phyloP scores from a whole-genome alignment of 108 stramenopile genomes.

The Cyclotella kingstonii region DNA sequence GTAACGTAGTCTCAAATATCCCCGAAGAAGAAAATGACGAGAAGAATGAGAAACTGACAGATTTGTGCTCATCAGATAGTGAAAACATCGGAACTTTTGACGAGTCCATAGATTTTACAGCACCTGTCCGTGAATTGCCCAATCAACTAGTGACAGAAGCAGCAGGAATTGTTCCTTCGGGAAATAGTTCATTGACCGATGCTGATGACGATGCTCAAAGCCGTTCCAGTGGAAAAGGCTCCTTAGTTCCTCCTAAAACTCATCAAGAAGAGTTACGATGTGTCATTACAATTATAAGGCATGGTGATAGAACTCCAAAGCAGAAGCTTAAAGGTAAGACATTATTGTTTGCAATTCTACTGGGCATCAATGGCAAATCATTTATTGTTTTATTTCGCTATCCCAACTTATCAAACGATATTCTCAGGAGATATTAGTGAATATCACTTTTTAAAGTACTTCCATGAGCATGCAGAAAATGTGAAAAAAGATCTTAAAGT shows the following conservation, averaged over 20 bases:
- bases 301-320: slow-evolving; percentile 98
- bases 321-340: slow-evolving; percentile 92
- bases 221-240: slow-evolving; percentile 9
- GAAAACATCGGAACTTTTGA: slow-evolving; percentile 7
- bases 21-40: slow-evolving; percentile 21
- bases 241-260: slow-evolving; percentile 15
- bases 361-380: neutral
- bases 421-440: slow-evolving; percentile 65
- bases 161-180: slow-evolving; percentile 47
- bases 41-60: slow-evolving; percentile 37
- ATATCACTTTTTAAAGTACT: slow-evolving; percentile 77
- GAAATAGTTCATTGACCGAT: slow-evolving; percentile 40
- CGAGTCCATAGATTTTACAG: slow-evolving; percentile 14
- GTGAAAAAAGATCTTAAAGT: slow-evolving; percentile 92
- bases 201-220: slow-evolving; percentile 41
- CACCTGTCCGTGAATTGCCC: slow-evolving; percentile 69
- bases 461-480: slow-evolving; percentile 62
- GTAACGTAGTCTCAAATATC: slow-evolving; percentile 12
- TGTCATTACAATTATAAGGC: slow-evolving; percentile 95
- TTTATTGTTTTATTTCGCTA: neutral
- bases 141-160: slow-evolving; percentile 63
- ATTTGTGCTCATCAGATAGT: slow-evolving; percentile 6
- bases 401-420: neutral
- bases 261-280: slow-evolving; percentile 91
- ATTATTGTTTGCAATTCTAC: neutral